Evolutionary conservation across 495 filamentous ascomycete genomes (phyloP).

Genomic region (Annulohypoxylon stygium): DNA sequence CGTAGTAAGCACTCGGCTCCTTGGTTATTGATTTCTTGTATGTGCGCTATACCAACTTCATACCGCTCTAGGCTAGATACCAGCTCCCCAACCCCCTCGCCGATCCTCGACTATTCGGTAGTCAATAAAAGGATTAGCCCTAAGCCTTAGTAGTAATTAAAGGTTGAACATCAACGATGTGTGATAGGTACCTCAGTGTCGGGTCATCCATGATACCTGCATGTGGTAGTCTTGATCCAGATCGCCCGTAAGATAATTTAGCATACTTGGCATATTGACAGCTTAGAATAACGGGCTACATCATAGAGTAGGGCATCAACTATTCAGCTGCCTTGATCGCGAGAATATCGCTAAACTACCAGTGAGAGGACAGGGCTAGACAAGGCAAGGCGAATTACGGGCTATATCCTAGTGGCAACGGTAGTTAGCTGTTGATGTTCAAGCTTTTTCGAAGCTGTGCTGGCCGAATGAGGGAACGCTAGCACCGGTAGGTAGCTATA

Average conservation of each 20-base stretch:
- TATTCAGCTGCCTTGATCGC: constrained; percentile 12
- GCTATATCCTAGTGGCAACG: background rate
- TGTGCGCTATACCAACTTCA: background rate
- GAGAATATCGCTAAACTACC: constrained; percentile 11
- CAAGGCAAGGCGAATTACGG: constrained; percentile 12
- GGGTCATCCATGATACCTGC: background rate
- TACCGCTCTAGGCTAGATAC: background rate
- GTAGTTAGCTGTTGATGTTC: background rate
- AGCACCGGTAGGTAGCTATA: background rate
- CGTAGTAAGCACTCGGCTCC: background rate
- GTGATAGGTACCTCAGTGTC: constrained; percentile 5
- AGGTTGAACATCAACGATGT: constrained; percentile 6
- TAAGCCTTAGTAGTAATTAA: constrained; percentile 3
- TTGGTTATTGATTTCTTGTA: constrained; percentile 1
- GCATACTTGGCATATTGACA: constrained; percentile 30
- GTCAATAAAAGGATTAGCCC: background rate
- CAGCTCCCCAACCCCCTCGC: constrained; percentile 21
- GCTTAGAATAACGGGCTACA: constrained; percentile 33
- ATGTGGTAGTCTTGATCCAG: constrained; percentile 2
- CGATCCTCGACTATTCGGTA: constrained; percentile 7
- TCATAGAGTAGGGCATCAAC: constrained; percentile 37
- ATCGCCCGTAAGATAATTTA: constrained; percentile 9
- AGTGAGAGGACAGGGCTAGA: constrained; percentile 19
- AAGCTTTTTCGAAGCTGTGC: background rate
- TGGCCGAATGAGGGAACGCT: constrained; percentile 21